Conservation (phyloP, 1,284 basidiomycete species). For the Hymenochaete sp. region DNA sequence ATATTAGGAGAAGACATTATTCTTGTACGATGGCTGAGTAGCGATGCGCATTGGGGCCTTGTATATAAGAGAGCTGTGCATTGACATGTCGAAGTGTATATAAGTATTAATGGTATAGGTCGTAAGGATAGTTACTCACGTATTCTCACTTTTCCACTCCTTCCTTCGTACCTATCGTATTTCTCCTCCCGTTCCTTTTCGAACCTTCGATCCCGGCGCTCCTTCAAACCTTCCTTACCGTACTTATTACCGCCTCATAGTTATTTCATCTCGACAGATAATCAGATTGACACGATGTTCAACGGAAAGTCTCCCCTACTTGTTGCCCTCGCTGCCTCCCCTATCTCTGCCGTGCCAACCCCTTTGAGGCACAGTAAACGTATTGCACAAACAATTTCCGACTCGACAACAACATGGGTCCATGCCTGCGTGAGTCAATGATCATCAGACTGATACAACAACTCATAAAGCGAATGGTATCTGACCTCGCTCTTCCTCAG, state of each 20-base stretch:
- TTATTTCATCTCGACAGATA: not conserved
- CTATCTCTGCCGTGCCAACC: slow-evolving; percentile 15
- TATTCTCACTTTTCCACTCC: not conserved
- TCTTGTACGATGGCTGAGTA: too few relatives aligned
- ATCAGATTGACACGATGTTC: slow-evolving; percentile 12
- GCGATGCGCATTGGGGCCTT: too few relatives aligned
- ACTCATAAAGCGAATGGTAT: slow-evolving; percentile 19
- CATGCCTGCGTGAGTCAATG: slow-evolving; percentile 18
- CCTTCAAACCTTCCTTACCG: slow-evolving; percentile 1
- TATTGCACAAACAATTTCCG: slow-evolving; percentile 22
- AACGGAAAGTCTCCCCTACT: slow-evolving; percentile 11
- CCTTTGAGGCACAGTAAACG: slow-evolving; percentile 20
- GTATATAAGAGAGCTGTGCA: too few relatives aligned
- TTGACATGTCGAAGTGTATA: too few relatives aligned
- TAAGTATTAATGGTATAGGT: too few relatives aligned
- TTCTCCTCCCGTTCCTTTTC: too few relatives aligned
- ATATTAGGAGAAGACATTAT: too few relatives aligned
- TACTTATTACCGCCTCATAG: not conserved
- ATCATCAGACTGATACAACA: not conserved
- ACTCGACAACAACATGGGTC: slow-evolving; percentile 21
- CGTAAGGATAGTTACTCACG: too few relatives aligned
- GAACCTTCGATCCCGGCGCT: slow-evolving; percentile 10
- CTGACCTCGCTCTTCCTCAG: not conserved
- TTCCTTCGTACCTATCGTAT: not conserved
- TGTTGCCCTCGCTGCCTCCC: slow-evolving; percentile 7